Percentiles rank a stretch among this genome's conserved stretches.
phyloP scores from a whole-genome alignment of 371 early-diverging fungal genomes.

The Rhizopus sp. region DNA sequence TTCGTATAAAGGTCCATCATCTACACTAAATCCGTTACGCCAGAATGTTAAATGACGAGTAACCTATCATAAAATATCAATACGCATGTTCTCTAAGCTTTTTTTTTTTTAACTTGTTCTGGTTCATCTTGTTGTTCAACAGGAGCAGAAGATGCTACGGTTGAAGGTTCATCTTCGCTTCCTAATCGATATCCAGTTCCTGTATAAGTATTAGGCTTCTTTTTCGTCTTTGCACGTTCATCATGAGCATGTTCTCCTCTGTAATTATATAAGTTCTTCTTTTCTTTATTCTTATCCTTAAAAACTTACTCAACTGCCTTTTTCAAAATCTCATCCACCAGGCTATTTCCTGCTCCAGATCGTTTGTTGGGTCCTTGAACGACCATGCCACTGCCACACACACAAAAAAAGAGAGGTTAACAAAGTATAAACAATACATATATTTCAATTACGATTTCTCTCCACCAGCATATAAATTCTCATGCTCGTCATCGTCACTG shows the following conservation, averaged over 20 bases:
- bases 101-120: conserved; percentile 34
- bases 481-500: conserved; percentile 62
- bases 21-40: conserved; percentile 94
- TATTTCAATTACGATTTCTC: conserved; percentile 69
- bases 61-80: conserved; percentile 33
- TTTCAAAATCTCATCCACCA: conserved; percentile 78
- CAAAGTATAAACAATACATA: conserved; percentile 1
- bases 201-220: conserved; percentile 55
- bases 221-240: conserved; percentile 26
- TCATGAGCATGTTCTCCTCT: conserved; percentile 60
- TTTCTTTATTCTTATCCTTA: not conserved
- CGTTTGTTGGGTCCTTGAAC: conserved; percentile 72
- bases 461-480: conserved; percentile 85
- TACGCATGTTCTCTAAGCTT: not conserved
- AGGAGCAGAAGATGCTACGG: conserved; percentile 19
- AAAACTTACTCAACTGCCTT: conserved; percentile 76
- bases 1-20: conserved; percentile 85
- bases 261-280: not conserved
- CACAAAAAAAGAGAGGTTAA: not conserved
- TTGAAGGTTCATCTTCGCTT: conserved; percentile 67
- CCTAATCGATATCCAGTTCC: conserved; percentile 72
- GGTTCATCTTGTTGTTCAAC: conserved; percentile 21
- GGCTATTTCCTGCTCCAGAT: conserved; percentile 41
- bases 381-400: conserved; percentile 59
- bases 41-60: conserved; percentile 89